Evolutionary conservation across 2,329 filamentous ascomycete genomes (phyloP).

Genomic region (Thelonectria discophora): DNA sequence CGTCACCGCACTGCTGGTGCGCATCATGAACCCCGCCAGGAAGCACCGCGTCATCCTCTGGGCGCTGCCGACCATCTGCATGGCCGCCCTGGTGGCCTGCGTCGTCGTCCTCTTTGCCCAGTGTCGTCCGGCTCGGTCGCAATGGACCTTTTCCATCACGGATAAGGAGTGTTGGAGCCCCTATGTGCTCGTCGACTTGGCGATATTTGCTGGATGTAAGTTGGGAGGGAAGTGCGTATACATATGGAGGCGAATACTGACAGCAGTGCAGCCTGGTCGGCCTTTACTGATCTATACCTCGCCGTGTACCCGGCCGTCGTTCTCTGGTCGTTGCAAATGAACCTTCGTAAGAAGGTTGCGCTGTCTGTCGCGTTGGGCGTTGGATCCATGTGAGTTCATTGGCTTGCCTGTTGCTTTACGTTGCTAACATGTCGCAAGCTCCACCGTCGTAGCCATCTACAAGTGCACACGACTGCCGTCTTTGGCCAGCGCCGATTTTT

Average conservation of each 20-base stretch:
- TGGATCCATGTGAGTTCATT: slow-evolving; percentile 47
- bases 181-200: slow-evolving; percentile 50
- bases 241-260: background rate
- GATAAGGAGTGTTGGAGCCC: slow-evolving; percentile 48
- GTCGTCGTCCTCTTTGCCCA: slow-evolving; percentile 54
- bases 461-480: slow-evolving; percentile 49
- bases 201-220: slow-evolving; percentile 52
- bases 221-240: background rate
- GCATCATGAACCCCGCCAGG: slow-evolving; percentile 49
- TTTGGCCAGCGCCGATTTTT: slow-evolving; percentile 38
- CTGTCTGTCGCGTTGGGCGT: slow-evolving; percentile 50
- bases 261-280: slow-evolving; percentile 42
- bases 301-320: slow-evolving; percentile 53
- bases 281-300: slow-evolving; percentile 53
- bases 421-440: slow-evolving; percentile 21
- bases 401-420: background rate
- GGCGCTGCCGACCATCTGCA: slow-evolving; percentile 44
- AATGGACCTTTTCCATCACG: slow-evolving; percentile 50
- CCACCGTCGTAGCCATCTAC: slow-evolving; percentile 43
- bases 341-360: slow-evolving; percentile 52
- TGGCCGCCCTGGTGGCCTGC: slow-evolving; percentile 45
- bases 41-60: slow-evolving; percentile 49
- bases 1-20: slow-evolving; percentile 50
- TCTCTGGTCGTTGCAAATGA: slow-evolving; percentile 49
- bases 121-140: slow-evolving; percentile 50